Evolutionary conservation across 2,329 filamentous ascomycete species (phyloP), one percentile per base, ranked within the genome.

Genomic region (Cladosporium velox): DNA sequence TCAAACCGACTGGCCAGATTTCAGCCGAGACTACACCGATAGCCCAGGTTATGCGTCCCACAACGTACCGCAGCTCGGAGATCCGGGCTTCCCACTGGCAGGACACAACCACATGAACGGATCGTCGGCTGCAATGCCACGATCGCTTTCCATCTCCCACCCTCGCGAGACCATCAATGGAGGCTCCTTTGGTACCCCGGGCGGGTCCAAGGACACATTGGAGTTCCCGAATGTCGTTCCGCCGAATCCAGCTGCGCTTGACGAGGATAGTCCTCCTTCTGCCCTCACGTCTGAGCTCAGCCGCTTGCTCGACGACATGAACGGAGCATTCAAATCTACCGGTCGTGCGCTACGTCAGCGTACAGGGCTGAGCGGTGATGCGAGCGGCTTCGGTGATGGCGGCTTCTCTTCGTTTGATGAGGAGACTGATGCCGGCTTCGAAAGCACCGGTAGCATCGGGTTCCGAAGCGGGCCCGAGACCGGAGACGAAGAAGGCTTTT

Each of bases 281-380:
- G 26, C 76, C 4, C 59, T 78, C 51, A 67, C 70, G 21, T 67
- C 69, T 7, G 77, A 78, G 68, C 62, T 76, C 10, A 71, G 70
- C 26, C 72, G 74, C 11, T 64, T 73, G 57, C 67, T 77, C 32
- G 70, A 70, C 24, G 73, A 72, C 35, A 64, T 73, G 2, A 67
- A 60, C 21, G 60, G 60, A 5, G 67, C 66, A n/a, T 51, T 70
- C 15, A 64, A 59, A 10, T 64, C 65, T 35, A 67, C 66, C 24
- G 58, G 52, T 8, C 44, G 44, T 24, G 66, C 67, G 4, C 51
- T 70, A 26, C 52, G 52, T 34, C 10, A 66, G 49, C 38, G 41
- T n/a, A 54, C 58, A 18, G 63, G 59, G 2, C 35, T 65, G 55
- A 35, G 54, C 28, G 64, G 65, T 38, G 65, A 59, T 55, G 52